Base-by-base conservation (phyloP, 108 stramenopile species). In the Nitzschia sp. region DNA sequence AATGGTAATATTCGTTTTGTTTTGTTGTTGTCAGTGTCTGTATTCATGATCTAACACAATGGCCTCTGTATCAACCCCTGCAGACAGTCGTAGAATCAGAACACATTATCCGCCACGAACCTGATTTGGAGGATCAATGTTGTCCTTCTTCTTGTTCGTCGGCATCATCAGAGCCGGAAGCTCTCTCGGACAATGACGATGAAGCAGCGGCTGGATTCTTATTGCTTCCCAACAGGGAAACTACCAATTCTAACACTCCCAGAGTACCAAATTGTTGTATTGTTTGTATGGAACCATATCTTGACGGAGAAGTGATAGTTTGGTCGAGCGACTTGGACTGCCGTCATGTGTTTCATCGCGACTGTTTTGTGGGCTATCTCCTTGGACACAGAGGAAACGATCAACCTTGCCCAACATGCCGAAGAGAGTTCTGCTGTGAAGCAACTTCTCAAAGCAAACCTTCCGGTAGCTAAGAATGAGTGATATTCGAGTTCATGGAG, bases 301-400 rank as follows among this genome's bases (percentile, higher is more conserved):
- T 20, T 20, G 53, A 12, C 21, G 53, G 24, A 24, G 53, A 54
- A 12, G 21, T 22, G 20, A 21, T 54, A 20, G 53, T 54, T 15
- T 54, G 53, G 53, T 54, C 53, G 21, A 20, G 22, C 21, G 24
- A 25, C 21, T 12, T 25, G 11, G 53, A 54, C 12, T 54, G 53
- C 24, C 53, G 53, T 3, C 53, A 54, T 54, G 53, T 54, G 21
- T 54, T 54, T 54, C 53, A 54, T 54, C 53, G 24, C 11, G 53
- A 54, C 22, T 54, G 53, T 8, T 25, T 54, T 20, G 22, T 54
- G 15, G 53, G 22, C 20, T 21, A 25, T 24, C 53, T 54, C 3
- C 21, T 25, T 2, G 21, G 22, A 12, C 19, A 20, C 11, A 15
- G 22, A 22, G 24, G 24, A 3, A 24, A 54, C 6, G 53, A 22